These are phyloP conservation scores for Berberis vulgaris DNA, from an alignment of 164 flowering plant genomes.

Conservation along the genomic window DNA sequence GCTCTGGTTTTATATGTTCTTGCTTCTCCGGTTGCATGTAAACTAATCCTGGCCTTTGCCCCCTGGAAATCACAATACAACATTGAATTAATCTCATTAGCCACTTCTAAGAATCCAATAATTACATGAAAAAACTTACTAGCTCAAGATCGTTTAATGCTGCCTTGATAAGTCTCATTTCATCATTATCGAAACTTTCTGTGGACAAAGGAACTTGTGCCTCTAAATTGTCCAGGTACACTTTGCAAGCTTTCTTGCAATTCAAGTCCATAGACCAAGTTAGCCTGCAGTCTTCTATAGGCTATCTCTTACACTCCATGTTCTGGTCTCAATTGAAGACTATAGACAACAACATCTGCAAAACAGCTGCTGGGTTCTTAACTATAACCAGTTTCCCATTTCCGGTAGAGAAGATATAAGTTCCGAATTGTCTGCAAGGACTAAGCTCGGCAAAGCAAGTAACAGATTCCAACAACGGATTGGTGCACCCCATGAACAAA, in stretches of 20 bases:
- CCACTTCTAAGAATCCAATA: neutral
- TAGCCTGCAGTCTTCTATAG: conserved; percentile 34
- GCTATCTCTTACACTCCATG: conserved; percentile 20
- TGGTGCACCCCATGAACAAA: conserved; percentile 50
- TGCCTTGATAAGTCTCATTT: conserved; percentile 7
- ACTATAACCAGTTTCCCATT: conserved; percentile 32
- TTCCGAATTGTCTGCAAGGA: conserved; percentile 74
- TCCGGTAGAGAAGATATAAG: conserved; percentile 49
- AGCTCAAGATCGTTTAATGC: conserved; percentile 51
- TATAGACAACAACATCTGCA: conserved; percentile 52
- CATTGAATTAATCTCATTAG: neutral
- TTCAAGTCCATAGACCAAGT: conserved; percentile 30
- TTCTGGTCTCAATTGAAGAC: conserved; percentile 33
- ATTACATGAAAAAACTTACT: conserved; percentile 27
- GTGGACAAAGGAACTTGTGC: conserved; percentile 33
- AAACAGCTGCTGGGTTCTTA: conserved; percentile 59
- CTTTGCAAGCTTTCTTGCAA: conserved; percentile 28
- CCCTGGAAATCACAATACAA: conserved; percentile 29
- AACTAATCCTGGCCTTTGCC: conserved; percentile 51
- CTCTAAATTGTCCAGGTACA: conserved; percentile 24
- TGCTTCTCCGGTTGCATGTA: conserved; percentile 71
- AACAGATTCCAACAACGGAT: conserved; percentile 37
- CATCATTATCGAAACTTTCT: conserved; percentile 12
- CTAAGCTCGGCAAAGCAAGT: conserved; percentile 47
- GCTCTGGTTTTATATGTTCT: conserved; percentile 30